Conservation (phyloP, 1,139 yeast species). For the Pichia sp. region DNA sequence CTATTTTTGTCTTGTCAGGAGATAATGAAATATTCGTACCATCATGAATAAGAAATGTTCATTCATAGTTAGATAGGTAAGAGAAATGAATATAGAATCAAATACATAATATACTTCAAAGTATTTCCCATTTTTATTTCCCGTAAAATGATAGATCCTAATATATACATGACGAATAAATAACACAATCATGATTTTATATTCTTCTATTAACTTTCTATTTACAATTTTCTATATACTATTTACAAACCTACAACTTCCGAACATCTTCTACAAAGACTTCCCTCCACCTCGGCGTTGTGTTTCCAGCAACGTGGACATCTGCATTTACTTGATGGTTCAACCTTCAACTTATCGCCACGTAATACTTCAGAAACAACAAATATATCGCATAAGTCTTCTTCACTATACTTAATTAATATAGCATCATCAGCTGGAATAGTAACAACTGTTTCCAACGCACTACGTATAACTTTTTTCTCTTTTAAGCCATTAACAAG, state of each 20-base stretch:
- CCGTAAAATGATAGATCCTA: too few species aligned
- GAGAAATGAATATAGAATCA: too few species aligned
- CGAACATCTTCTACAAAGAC: conserved; percentile 67
- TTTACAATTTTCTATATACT: too few species aligned
- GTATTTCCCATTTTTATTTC: too few species aligned
- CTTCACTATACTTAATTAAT: conserved; percentile 11
- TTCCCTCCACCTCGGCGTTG: conserved; percentile 44
- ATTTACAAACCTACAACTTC: conserved; percentile 27
- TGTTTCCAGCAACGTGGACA: conserved; percentile 96
- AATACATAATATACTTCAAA: too few species aligned
- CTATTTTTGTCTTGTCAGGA: too few species aligned
- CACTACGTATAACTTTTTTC: conserved; percentile 2
- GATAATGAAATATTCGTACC: too few species aligned
- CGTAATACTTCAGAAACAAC: conserved; percentile 6
- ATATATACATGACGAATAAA: too few species aligned
- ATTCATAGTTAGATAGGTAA: too few species aligned
- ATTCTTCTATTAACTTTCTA: too few species aligned
- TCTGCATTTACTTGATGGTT: conserved; percentile 41
- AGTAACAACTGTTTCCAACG: conserved; percentile 3
- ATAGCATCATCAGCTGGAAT: neutral
- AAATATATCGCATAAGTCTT: conserved; percentile 22
- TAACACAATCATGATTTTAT: too few species aligned
- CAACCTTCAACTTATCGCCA: conserved; percentile 32
- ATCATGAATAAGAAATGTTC: too few species aligned
- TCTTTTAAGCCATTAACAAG: conserved; percentile 28